Percentiles rank a stretch among this genome's conserved stretches.
These are phyloP conservation scores for Cucurbita argyrosperma DNA, from an alignment of 306 rosid genomes.

Conservation along the genomic window DNA sequence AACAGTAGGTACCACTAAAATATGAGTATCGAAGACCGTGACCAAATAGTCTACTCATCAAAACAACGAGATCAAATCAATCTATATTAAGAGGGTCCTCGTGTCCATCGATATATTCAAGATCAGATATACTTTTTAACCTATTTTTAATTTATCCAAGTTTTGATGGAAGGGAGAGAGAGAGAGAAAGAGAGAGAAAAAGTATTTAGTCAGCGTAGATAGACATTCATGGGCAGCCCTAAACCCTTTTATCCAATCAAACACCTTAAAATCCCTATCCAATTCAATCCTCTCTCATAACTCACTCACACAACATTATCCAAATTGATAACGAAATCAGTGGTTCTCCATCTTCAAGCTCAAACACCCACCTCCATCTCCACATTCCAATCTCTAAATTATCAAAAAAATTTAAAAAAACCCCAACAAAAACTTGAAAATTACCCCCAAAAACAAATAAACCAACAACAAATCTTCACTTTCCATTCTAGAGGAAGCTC, in stretches of 20 bases:
- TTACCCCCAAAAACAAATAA: not conserved
- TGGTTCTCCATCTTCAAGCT: constrained; percentile 1
- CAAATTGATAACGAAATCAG: not conserved
- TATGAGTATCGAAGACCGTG: too few relatives aligned
- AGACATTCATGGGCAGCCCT: not conserved
- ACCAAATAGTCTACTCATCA: too few relatives aligned
- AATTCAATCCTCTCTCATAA: not conserved
- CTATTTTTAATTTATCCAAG: too few relatives aligned
- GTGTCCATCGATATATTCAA: too few relatives aligned
- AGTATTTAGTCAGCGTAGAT: not conserved
- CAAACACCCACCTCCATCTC: not conserved
- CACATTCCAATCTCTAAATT: not conserved
- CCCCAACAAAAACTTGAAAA: not conserved
- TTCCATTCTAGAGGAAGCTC: not conserved
- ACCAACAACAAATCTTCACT: not conserved
- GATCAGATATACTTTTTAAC: too few relatives aligned
- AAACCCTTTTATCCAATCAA: constrained; percentile 8
- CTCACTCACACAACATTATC: not conserved
- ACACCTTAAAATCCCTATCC: constrained; percentile 9
- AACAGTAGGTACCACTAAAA: too few relatives aligned
- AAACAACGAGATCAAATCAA: too few relatives aligned
- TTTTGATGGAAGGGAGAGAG: too few relatives aligned
- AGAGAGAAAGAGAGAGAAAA: not conserved
- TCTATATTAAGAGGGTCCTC: too few relatives aligned
- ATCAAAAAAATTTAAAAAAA: not conserved